phyloP scores from a whole-genome alignment of 352 stramenopile species.

The Pythium coloratum region DNA sequence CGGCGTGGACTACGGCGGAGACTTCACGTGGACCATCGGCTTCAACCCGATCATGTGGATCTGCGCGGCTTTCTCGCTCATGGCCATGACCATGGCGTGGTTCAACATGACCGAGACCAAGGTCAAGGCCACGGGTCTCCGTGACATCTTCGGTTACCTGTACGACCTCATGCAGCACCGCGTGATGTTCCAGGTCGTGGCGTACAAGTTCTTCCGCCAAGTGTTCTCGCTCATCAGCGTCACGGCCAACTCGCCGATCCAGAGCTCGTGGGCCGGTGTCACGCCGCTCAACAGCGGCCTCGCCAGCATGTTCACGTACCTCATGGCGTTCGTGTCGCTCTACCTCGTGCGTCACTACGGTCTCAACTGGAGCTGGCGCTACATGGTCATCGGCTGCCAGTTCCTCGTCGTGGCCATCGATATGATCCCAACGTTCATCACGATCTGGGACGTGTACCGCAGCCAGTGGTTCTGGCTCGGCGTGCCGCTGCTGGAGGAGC shows the following conservation, averaged over 20 bases:
- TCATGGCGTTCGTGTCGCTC: constrained; percentile 13
- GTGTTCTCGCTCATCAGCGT: constrained; percentile 15
- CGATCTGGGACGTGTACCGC: constrained; percentile 28
- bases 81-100: constrained; percentile 19
- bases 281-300: constrained; percentile 29
- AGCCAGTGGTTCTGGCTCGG: constrained; percentile 28
- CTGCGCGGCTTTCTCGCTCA: constrained; percentile 17
- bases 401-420: constrained; percentile 27
- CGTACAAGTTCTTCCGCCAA: constrained; percentile 21
- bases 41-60: constrained; percentile 26
- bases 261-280: constrained; percentile 27
- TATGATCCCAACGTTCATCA: constrained; percentile 21
- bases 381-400: constrained; percentile 15
- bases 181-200: constrained; percentile 25
- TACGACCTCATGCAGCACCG: constrained; percentile 20
- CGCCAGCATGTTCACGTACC: constrained; percentile 18
- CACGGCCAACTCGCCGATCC: constrained; percentile 17
- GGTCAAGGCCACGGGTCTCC: not conserved
- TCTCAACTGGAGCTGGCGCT: constrained; percentile 25
- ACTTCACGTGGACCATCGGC: constrained; percentile 28
- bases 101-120: constrained; percentile 23
- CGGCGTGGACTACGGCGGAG: constrained; percentile 22
- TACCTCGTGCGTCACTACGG: constrained; percentile 17
- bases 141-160: constrained; percentile 4
- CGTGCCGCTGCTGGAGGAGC: constrained; percentile 24